Percentiles rank a stretch among this genome's conserved stretches.
These are phyloP conservation scores for Termitomyces sp. DNA, from an alignment of 768 basidiomycete genomes.

Conservation along the genomic window DNA sequence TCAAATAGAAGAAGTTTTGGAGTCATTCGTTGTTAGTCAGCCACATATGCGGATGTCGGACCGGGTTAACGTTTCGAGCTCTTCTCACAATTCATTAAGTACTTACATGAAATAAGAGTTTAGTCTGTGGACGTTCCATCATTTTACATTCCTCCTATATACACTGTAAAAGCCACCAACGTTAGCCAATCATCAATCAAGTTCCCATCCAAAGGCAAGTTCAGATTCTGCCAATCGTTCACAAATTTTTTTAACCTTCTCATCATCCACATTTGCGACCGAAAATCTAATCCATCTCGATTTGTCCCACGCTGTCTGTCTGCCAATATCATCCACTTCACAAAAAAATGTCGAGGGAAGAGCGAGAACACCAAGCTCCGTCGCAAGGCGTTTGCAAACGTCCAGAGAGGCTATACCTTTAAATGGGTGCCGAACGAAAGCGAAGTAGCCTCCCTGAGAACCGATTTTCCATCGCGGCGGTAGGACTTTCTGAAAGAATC, in stretches of 20 bases:
- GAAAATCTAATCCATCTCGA: constrained; percentile 75
- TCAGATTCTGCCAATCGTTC: constrained; percentile 42
- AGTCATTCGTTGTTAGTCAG: too few species aligned
- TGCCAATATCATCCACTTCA: constrained; percentile 28
- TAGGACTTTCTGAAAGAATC: constrained; percentile 48
- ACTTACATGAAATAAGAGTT: too few species aligned
- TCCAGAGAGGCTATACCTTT: constrained; percentile 38
- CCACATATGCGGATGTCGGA: too few species aligned
- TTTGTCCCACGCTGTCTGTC: constrained; percentile 27
- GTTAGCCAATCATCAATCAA: constrained; percentile 4
- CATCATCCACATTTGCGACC: constrained; percentile 76
- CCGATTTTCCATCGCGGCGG: constrained; percentile 58
- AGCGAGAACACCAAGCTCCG: constrained; percentile 58
- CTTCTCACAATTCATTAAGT: too few species aligned
- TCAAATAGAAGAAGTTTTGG: too few species aligned
- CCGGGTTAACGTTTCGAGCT: too few species aligned
- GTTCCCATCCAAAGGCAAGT: constrained; percentile 34
- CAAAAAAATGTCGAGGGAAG: constrained; percentile 68
- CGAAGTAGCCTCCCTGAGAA: constrained; percentile 72
- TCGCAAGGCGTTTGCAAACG: constrained; percentile 58
- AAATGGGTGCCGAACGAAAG: constrained; percentile 73
- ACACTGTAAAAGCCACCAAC: too few species aligned
- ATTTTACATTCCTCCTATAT: too few species aligned
- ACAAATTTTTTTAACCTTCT: constrained; percentile 49
- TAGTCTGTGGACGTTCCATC: too few species aligned